Conservation (phyloP, 768 basidiomycete species). For the Hysterangium stoloniferum region DNA sequence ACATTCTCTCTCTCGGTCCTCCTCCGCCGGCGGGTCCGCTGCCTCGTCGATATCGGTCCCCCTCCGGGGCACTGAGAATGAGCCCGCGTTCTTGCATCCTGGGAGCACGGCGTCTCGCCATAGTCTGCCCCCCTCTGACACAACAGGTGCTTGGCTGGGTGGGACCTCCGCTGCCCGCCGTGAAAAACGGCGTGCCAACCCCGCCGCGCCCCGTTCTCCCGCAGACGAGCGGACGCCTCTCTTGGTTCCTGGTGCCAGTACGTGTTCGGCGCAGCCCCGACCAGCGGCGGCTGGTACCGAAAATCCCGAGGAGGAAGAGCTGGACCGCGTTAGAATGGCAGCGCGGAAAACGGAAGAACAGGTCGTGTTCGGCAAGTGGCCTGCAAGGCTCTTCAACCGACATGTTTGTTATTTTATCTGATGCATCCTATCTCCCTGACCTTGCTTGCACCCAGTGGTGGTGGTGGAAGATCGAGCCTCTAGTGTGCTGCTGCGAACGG, state of each 20-base stretch:
- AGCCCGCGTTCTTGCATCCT: conserved; percentile 44
- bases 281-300: conserved; percentile 10
- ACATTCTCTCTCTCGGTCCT: conserved; percentile 35
- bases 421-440: background rate
- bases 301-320: conserved; percentile 18
- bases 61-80: conserved; percentile 45
- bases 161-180: background rate
- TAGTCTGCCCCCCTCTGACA: conserved; percentile 14
- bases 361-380: conserved; percentile 58
- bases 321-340: conserved; percentile 27
- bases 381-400: conserved; percentile 55
- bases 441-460: conserved; percentile 55
- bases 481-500: conserved; percentile 47
- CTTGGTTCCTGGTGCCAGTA: conserved; percentile 17
- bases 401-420: conserved; percentile 43
- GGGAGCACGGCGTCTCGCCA: background rate
- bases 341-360: conserved; percentile 43
- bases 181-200: background rate
- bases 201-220: background rate
- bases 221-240: conserved; percentile 35
- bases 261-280: too few species aligned
- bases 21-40: conserved; percentile 51
- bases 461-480: conserved; percentile 67
- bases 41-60: conserved; percentile 82
- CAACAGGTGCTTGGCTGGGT: conserved; percentile 17